phyloP scores from a whole-genome alignment of 139 green algal species.

The Volvox reticuliferus region DNA sequence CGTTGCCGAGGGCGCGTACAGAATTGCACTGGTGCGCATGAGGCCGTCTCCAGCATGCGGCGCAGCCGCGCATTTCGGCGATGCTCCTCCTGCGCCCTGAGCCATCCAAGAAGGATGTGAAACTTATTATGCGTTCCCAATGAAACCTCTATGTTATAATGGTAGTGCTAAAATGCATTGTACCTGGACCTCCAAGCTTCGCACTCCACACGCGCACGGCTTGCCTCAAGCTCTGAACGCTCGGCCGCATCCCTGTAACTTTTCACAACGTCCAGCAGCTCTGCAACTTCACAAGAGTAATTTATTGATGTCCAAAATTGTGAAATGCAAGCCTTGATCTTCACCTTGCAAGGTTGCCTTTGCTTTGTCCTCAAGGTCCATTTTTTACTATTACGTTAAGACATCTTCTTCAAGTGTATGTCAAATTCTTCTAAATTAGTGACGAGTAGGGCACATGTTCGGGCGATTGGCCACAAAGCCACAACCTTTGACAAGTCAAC shows the following conservation, averaged over 20 bases:
- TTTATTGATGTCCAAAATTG: background rate
- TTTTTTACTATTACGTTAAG: background rate
- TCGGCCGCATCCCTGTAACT: background rate
- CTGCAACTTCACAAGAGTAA: background rate
- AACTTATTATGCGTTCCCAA: no score
- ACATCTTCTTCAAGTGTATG: background rate
- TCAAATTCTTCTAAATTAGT: background rate
- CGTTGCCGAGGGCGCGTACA: background rate
- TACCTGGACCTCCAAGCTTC: constrained; percentile 12
- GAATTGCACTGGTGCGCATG: background rate
- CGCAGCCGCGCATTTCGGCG: background rate
- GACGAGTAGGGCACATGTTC: background rate
- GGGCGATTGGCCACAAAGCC: no score
- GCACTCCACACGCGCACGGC: constrained; percentile 6
- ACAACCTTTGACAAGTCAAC: background rate
- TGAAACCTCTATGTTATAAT: background rate
- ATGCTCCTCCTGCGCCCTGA: constrained; percentile 18
- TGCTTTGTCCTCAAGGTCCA: constrained; percentile 35
- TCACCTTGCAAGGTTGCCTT: constrained; percentile 21
- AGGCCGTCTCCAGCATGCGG: background rate
- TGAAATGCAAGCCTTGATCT: background rate
- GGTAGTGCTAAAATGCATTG: background rate
- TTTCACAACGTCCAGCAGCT: constrained; percentile 23
- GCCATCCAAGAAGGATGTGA: no score
- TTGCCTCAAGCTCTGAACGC: background rate